Conservation (phyloP, 768 basidiomycete species). For the Psilocybe tampanensis region DNA sequence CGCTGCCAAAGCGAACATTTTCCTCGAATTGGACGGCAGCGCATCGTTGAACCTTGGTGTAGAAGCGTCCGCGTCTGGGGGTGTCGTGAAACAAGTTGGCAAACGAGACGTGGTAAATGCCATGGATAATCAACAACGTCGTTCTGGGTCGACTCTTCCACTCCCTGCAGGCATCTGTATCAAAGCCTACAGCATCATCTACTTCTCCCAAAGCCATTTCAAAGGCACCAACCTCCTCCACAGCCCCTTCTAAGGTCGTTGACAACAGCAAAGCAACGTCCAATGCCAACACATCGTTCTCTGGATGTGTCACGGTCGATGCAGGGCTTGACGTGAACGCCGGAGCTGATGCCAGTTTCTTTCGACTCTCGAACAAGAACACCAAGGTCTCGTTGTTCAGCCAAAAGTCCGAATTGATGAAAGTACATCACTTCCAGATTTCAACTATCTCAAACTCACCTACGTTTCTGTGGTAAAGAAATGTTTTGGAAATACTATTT, state of each 20-base stretch:
- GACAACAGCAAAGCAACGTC: too few relatives aligned
- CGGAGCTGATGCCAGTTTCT: constrained; percentile 43
- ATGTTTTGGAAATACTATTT: constrained; percentile 7
- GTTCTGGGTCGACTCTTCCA: too few relatives aligned
- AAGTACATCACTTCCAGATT: constrained; percentile 24
- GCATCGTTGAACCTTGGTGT: constrained; percentile 30
- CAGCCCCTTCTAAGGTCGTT: background rate
- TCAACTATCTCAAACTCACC: background rate
- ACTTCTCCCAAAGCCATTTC: background rate
- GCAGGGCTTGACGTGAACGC: constrained; percentile 39
- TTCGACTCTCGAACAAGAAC: constrained; percentile 38
- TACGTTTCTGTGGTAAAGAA: background rate
- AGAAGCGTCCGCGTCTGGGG: background rate
- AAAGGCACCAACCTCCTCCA: background rate
- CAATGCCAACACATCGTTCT: background rate
- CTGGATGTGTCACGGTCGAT: constrained; percentile 38
- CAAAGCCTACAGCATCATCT: too few relatives aligned
- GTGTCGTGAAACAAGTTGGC: background rate
- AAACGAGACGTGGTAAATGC: background rate
- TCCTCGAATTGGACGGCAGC: constrained; percentile 43
- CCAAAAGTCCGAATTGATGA: constrained; percentile 39
- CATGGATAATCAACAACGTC: too few relatives aligned
- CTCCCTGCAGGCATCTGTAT: too few relatives aligned
- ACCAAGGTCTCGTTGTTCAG: constrained; percentile 35
- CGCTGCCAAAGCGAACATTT: constrained; percentile 37